Percentiles rank a stretch among this genome's conserved stretches.
These are phyloP conservation scores for Candida boleticola DNA, from an alignment of 805 yeast species.

Conservation along the genomic window DNA sequence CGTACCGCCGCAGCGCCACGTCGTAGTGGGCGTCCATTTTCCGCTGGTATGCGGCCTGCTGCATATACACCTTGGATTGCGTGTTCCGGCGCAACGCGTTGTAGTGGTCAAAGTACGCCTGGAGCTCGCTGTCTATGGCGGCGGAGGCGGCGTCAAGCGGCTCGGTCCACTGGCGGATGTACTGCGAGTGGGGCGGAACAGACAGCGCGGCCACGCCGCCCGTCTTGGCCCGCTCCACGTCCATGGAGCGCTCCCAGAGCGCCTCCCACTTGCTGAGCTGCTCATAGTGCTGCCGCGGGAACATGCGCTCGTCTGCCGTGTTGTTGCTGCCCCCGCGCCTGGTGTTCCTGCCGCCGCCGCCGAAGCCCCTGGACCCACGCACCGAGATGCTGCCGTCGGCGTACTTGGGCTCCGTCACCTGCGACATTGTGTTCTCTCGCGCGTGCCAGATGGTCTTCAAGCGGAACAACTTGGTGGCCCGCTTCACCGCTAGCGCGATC, in stretches of 20 bases:
- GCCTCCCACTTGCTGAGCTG: constrained; percentile 29
- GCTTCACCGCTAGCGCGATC: constrained; percentile 32
- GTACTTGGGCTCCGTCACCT: constrained; percentile 9
- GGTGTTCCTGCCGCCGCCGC: constrained; percentile 8
- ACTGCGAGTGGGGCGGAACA: neutral
- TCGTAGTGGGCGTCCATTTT: constrained; percentile 13
- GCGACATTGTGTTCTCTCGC: constrained; percentile 1
- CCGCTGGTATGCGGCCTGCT: constrained; percentile 10
- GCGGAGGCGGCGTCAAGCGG: constrained; percentile 9
- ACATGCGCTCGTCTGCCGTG: constrained; percentile 19
- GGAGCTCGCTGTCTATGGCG: constrained; percentile 4
- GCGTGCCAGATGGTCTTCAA: constrained; percentile 29
- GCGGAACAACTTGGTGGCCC: constrained; percentile 23
- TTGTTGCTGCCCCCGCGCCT: no score
- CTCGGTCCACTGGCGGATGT: constrained; percentile 8
- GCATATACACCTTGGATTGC: constrained; percentile 5
- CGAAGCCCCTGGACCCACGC: constrained; percentile 25
- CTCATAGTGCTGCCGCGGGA: constrained; percentile 26
- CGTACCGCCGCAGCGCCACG: constrained; percentile 2
- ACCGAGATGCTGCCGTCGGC: constrained; percentile 32
- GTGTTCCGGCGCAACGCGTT: constrained; percentile 1
- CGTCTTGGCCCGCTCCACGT: constrained; percentile 2
- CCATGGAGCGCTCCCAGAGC: constrained; percentile 31
- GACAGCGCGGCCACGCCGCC: neutral
- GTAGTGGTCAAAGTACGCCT: constrained; percentile 7